A percentile compares a stretch with the other conserved stretches of the same genome.
Evolutionary conservation across 1,284 basidiomycete species (phyloP).

Genomic region (Afroboletus lepidellus): DNA sequence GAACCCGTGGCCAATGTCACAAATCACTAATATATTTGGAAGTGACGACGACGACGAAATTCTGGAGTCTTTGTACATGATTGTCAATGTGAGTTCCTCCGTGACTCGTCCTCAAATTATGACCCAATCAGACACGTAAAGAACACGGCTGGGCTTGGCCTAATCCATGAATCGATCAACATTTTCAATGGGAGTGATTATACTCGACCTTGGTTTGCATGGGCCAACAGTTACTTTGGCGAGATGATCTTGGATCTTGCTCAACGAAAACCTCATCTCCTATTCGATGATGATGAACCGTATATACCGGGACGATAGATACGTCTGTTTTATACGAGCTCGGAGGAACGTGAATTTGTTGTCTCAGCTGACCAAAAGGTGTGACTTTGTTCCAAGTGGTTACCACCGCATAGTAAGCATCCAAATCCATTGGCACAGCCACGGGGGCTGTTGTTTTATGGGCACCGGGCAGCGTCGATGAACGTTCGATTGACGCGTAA

Average conservation of each 20-base stretch:
- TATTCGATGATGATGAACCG: constrained; percentile 52
- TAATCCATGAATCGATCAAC: constrained; percentile 73
- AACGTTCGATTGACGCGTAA: constrained; percentile 20
- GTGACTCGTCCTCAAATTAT: background rate
- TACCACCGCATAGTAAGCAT: no score
- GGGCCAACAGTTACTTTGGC: constrained; percentile 79
- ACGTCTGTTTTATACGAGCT: background rate
- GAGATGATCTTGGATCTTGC: constrained; percentile 79
- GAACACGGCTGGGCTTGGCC: constrained; percentile 72
- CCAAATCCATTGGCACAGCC: constrained; percentile 21
- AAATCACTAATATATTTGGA: constrained; percentile 70
- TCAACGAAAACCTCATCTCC: constrained; percentile 65
- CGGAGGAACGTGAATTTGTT: background rate
- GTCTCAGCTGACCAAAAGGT: background rate
- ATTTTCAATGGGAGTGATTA: constrained; percentile 60
- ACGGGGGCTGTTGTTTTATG: constrained; percentile 14
- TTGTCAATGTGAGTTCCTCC: constrained; percentile 56
- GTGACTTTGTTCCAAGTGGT: no score
- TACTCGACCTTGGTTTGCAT: constrained; percentile 80
- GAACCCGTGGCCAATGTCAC: constrained; percentile 82
- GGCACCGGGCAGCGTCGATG: constrained; percentile 13
- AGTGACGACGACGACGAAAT: constrained; percentile 72
- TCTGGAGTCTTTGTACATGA: constrained; percentile 53
- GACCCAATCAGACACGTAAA: constrained; percentile 25
- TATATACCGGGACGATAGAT: constrained; percentile 46